Conservation (phyloP, 768 basidiomycete genomes). For the Rhodotorula toruloides region DNA sequence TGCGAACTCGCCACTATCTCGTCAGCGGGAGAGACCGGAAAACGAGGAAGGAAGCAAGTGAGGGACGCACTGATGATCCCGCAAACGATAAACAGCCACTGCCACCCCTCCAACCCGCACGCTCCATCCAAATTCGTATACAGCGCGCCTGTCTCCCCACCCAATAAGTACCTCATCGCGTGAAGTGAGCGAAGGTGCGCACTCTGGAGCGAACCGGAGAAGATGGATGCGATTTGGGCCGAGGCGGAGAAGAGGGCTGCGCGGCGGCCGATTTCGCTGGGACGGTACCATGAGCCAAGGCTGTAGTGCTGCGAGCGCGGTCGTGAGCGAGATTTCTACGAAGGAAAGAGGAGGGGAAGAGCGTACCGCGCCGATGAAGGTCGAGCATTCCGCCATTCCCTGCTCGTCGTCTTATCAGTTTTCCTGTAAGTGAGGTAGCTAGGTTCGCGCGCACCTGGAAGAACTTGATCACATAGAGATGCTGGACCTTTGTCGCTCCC, state of each 20-base stretch:
- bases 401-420: too few relatives aligned
- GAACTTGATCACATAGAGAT: slow-evolving; percentile 63
- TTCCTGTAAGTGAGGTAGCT: not conserved
- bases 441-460: too few relatives aligned
- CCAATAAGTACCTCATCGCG: too few relatives aligned
- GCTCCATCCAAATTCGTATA: slow-evolving; percentile 50
- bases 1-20: too few relatives aligned
- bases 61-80: slow-evolving; percentile 57
- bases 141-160: slow-evolving; percentile 55
- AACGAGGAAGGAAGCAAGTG: slow-evolving; percentile 52
- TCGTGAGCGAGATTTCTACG: not conserved
- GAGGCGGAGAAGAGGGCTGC: slow-evolving; percentile 67
- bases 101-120: slow-evolving; percentile 21
- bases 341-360: not conserved
- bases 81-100: slow-evolving; percentile 56
- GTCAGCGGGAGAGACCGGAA: too few relatives aligned
- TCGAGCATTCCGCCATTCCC: slow-evolving; percentile 66
- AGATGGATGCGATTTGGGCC: slow-evolving; percentile 48
- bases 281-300: slow-evolving; percentile 43
- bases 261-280: slow-evolving; percentile 63
- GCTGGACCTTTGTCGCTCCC: slow-evolving; percentile 36
- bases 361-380: slow-evolving; percentile 61
- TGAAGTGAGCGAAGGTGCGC: not conserved
- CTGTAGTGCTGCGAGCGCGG: slow-evolving; percentile 7
- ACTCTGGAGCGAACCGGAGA: slow-evolving; percentile 51